A percentile compares a stretch with the other conserved stretches of the same genome.
Evolutionary conservation across 805 yeast genomes (phyloP).

Genomic region (Yarrowia sp.): DNA sequence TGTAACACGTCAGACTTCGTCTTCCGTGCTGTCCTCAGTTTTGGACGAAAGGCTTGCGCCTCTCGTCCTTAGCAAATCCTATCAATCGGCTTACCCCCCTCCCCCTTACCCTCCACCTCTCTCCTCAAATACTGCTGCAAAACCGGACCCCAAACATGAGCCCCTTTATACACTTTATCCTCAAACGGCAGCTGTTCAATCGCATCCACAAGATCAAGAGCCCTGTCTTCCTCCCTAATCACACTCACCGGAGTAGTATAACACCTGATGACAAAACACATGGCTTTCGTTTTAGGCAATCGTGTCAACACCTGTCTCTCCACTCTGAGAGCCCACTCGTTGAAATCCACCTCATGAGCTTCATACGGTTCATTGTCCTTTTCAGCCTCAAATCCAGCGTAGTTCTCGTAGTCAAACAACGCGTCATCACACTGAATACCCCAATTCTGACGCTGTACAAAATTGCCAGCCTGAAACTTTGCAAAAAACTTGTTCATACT

Average conservation of each 20-base stretch:
- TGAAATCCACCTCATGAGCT: slow-evolving; percentile 60
- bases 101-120: slow-evolving; percentile 28
- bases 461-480: slow-evolving; percentile 63
- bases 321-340: slow-evolving; percentile 57
- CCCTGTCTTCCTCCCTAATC: slow-evolving; percentile 56
- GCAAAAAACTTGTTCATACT: slow-evolving; percentile 79
- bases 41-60: too few species aligned
- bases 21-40: too few species aligned
- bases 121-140: slow-evolving; percentile 17
- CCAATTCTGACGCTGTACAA: slow-evolving; percentile 79
- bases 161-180: slow-evolving; percentile 66
- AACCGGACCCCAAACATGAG: slow-evolving; percentile 68
- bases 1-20: too few species aligned
- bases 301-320: slow-evolving; percentile 76
- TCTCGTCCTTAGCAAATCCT: slow-evolving; percentile 1
- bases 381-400: slow-evolving; percentile 75
- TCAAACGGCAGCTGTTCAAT: slow-evolving; percentile 67
- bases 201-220: slow-evolving; percentile 64
- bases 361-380: slow-evolving; percentile 57
- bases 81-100: slow-evolving; percentile 13
- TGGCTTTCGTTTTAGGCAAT: slow-evolving; percentile 68
- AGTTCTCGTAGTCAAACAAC: slow-evolving; percentile 45
- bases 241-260: slow-evolving; percentile 60
- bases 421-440: slow-evolving; percentile 60
- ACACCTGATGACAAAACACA: slow-evolving; percentile 64